A percentile compares a stretch with the other conserved stretches of the same genome.
Conservation (phyloP, 2,329 filamentous ascomycete genomes). For the Colletotrichum viniferum region DNA sequence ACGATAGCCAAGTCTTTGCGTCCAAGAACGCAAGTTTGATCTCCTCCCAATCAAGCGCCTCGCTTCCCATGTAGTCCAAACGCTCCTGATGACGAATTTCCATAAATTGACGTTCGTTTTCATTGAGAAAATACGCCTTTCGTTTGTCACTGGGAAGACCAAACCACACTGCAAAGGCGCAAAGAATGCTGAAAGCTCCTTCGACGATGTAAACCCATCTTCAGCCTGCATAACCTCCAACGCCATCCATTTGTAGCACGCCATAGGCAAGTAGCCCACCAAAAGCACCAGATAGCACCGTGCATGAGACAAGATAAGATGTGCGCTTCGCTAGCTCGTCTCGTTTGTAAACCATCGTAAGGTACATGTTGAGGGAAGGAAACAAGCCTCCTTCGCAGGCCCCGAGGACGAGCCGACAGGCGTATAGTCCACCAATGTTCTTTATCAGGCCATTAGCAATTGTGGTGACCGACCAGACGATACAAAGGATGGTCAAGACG, state of each 20-base stretch:
- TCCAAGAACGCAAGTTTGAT: neutral
- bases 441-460: neutral
- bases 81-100: neutral
- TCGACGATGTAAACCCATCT: neutral
- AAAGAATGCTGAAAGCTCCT: neutral
- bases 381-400: neutral
- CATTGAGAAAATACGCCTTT: neutral
- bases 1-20: neutral
- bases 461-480: neutral
- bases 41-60: neutral
- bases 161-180: neutral
- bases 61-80: neutral
- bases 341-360: neutral
- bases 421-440: neutral
- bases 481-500: neutral
- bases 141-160: neutral
- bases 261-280: neutral
- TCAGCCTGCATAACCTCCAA: neutral
- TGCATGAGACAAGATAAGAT: neutral
- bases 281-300: neutral
- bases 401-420: neutral
- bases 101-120: neutral
- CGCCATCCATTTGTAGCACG: neutral
- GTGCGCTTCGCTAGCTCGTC: neutral
- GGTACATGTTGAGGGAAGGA: neutral